Conservation (phyloP, 73 alveolate species). For the Paramecium sonneborni region DNA sequence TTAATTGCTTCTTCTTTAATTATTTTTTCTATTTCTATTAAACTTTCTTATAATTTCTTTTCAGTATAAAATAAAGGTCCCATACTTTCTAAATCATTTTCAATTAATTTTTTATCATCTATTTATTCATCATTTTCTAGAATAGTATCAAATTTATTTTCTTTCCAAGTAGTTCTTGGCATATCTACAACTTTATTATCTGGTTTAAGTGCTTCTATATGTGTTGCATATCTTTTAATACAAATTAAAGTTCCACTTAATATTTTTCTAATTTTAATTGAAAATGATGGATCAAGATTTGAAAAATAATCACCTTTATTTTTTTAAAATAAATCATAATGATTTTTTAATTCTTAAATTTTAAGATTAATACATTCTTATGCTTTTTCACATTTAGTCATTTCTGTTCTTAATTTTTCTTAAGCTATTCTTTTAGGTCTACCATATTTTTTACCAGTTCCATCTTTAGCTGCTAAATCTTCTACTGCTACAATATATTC, state of each 20-base stretch:
- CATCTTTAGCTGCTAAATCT: constrained; percentile 69
- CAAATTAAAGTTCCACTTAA: constrained; percentile 34
- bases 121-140: constrained; percentile 40
- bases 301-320: constrained; percentile 55
- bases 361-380: constrained; percentile 55
- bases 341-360: not conserved
- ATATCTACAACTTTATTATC: constrained; percentile 59
- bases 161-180: constrained; percentile 62
- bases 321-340: constrained; percentile 26
- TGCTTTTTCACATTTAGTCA: constrained; percentile 69
- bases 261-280: constrained; percentile 49
- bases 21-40: constrained; percentile 54
- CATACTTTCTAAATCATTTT: constrained; percentile 56
- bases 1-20: constrained; percentile 54
- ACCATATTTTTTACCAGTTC: constrained; percentile 68
- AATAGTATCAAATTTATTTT: constrained; percentile 65
- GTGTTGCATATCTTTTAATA: constrained; percentile 58
- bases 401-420: constrained; percentile 67
- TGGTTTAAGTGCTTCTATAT: constrained; percentile 61
- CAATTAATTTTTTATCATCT: constrained; percentile 53
- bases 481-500: constrained; percentile 63
- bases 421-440: constrained; percentile 65
- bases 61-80: constrained; percentile 62
- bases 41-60: constrained; percentile 55
- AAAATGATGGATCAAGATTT: not conserved